Evolutionary conservation across 148 eudicot species (phyloP), one percentile per base, ranked within the genome.

Genomic region (Linanthus parryae): DNA sequence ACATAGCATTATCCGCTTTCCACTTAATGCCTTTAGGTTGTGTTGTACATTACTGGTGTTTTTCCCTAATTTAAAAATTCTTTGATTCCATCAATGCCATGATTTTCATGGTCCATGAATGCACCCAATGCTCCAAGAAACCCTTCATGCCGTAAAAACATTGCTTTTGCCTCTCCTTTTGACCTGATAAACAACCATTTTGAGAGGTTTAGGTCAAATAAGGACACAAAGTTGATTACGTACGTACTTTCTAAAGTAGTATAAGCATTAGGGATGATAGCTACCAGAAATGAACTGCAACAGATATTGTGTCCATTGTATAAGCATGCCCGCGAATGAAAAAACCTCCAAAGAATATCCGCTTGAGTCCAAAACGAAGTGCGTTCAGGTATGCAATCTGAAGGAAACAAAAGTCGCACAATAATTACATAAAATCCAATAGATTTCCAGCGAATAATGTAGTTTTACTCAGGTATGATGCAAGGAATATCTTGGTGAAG

Each of bases 301-400:
- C 94, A 24, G 96, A 81, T 38, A 92, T 84, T 16, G 99, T 92
- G 67, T 92, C 99, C 99, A 92, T 87, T n/a, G 96, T 87, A 59
- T 81, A 81, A 18, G 71, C 96, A 70, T 92, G 99, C 42, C 85
- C 76, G 10, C 99, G 81, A 49, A 84, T 92, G 71, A 92, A 92
- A 74, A 81, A 92, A 40, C 99, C 99, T 67, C 94, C 99, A 27
- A 92, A 92, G 40, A 92, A 79, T 59, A 92, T 92, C 58, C 94
- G 68, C 69, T 87, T 92, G 51, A 92, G 79, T 55, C 96, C 96
- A 60, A 77, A 77, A 24, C 80, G 74, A 44, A 76, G 78, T 0
- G 99, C 99, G 68, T 75, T 92, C 68, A 92, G 66, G 73, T 92
- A 92, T 38, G 99, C 80, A 42, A 92, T 84, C 99, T 92, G 78